Base-by-base conservation (phyloP, 208 protist species). In the Trichomonas tenax region DNA sequence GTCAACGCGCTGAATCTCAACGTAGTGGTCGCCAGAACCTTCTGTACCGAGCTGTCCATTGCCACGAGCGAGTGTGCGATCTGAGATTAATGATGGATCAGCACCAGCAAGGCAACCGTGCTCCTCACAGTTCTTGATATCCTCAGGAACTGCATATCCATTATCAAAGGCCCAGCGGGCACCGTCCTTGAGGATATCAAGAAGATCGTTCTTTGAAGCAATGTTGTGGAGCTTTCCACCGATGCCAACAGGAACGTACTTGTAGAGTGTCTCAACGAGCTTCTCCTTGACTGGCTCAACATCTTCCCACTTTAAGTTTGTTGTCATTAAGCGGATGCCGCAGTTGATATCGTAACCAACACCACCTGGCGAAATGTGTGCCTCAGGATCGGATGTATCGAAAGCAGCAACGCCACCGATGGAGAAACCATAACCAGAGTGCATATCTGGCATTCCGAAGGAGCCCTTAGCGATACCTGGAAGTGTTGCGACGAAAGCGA, bases 311-410 rank as follows among this genome's bases (percentile, higher is more conserved):
- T 15, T 97, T 2, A 99, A 96, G 96, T 98, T 98, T 0, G 98
- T 99, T 38, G 98, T 96, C 0, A 99, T 9, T 0, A 99, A 90
- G 31, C 98, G 97, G 23, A 99, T 98, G 63, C 98, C 98, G 97
- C 98, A 99, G 96, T 99, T 99, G 82, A 99, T 99, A 96, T 99
- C 98, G 96, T 98, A 98, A 21, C 98, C 98, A 17, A 98, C 97
- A 41, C 98, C 98, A 23, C 97, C 97, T 9, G 98, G 98, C n/a
- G 98, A 98, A 2, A 99, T 98, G n/a, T 98, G 96, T 0, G 98
- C 97, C 6, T 97, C 82, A 9, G 98, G 97, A 88, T 98, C 97
- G 9, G 97, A 97, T 99, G 0, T 98, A 98, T 96, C 98, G 98
- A 11, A n/a, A n/a, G n/a, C n/a, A n/a, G n/a, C n/a, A n/a, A n/a